Percentiles rank a stretch among this genome's conserved stretches.
phyloP scores from a whole-genome alignment of 345 rosid genomes.

The Garcia nutans region DNA sequence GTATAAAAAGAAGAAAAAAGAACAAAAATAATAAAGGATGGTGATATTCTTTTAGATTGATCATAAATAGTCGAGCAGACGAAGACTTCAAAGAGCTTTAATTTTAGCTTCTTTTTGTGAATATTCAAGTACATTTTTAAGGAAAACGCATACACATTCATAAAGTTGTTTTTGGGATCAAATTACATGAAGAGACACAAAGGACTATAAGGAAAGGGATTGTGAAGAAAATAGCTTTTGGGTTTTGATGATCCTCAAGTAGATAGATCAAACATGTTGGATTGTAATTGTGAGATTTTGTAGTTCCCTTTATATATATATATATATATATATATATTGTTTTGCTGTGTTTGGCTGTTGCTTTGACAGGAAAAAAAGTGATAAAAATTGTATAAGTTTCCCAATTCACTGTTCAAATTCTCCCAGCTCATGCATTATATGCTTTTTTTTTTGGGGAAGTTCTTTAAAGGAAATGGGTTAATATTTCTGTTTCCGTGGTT shows the following conservation, averaged over 20 bases:
- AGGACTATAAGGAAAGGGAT: not conserved
- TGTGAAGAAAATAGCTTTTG: constrained; percentile 2
- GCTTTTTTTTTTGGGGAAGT: too few species aligned
- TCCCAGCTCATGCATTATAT: too few species aligned
- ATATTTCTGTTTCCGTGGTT: too few species aligned
- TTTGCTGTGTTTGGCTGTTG: constrained; percentile 10
- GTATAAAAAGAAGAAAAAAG: not conserved
- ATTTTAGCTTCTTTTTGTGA: constrained; percentile 11
- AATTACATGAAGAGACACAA: not conserved
- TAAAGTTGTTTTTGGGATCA: constrained; percentile 7
- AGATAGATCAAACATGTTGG: constrained; percentile 19
- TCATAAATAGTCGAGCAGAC: constrained; percentile 11
- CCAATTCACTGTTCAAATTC: not conserved
- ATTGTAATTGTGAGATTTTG: constrained; percentile 17
- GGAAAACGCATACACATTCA: not conserved
- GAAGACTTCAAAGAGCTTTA: not conserved
- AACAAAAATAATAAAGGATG: not conserved
- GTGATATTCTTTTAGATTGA: constrained; percentile 12
- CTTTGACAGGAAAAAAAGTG: constrained; percentile 4
- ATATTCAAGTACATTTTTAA: constrained; percentile 2
- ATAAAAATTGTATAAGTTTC: constrained; percentile 10
- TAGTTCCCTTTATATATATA: not conserved
- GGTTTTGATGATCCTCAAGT: constrained; percentile 11
- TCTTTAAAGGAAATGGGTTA: too few species aligned
- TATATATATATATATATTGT: not conserved